Base-by-base conservation (phyloP, 2,329 filamentous ascomycete species). In the Phialocephala sp. region DNA sequence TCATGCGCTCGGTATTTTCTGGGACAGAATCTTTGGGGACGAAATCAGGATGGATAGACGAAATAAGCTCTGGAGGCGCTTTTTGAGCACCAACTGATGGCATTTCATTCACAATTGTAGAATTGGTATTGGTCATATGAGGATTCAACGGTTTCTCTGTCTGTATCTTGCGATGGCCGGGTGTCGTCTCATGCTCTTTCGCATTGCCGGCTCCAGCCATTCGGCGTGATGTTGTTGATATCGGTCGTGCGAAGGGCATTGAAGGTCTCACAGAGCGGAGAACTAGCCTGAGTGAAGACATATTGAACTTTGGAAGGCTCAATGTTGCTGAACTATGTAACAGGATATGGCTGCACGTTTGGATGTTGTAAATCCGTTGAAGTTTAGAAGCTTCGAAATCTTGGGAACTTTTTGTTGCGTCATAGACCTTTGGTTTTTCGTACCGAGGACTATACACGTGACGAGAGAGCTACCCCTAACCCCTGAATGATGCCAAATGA, bases 1-100 rank as follows among this genome's bases (percentile, higher is more conserved):
- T 90, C 84, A 89, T 89, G 67, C 84, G 81, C 75, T 89, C 83
- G 9, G 87, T 87, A 74, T 87, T 89, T 72, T 88, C 85, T 0
- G 86, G 85, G 59, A 84, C 81, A 1, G 84, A 81, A 75, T 89
- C 87, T 71, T 85, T 85, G 52, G 87, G 86, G 11, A 78, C 77
- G 74, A 85, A 89, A 59, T 84, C 79, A 18, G 80, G 78, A 70
- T 89, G 84, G 60, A 84, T 82, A 22, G 82, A 83, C 71, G 80
- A 84, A 69, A 89, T 76, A 66, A 90, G 74, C 76, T 90, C 88
- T 2, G 88, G 87, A 11, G 87, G 87, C 32, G 84, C 74, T 15
- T 81, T 80, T 69, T 85, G 82, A 60, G 81, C 79, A 66, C 87
- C 88, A 32, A 88, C 80, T 45, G 79, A 84, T 27, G 87, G 87